Conservation (phyloP, 768 basidiomycete species). For the Pleurotus pulmonarius region DNA sequence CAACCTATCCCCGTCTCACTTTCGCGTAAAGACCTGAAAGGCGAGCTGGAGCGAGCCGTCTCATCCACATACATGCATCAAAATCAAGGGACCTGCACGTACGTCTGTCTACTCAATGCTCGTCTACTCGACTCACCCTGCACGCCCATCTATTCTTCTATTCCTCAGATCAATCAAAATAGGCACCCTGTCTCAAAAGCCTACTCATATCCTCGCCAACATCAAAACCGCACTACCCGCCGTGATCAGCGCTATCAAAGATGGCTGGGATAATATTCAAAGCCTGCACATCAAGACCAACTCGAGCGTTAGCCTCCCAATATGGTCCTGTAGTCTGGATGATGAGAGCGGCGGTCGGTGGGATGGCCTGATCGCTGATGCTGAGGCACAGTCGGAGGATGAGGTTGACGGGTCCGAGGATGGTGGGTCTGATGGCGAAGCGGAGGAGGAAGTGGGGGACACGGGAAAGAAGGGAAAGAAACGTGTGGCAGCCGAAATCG, state of each 20-base stretch:
- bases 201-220: constrained; percentile 75
- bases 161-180: constrained; percentile 75
- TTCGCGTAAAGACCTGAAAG: constrained; percentile 85
- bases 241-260: constrained; percentile 65
- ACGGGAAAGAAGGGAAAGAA: constrained; percentile 11
- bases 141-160: neutral
- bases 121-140: neutral
- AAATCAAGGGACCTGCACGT: constrained; percentile 92
- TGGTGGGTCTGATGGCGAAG: constrained; percentile 13
- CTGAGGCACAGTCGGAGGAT: constrained; percentile 17
- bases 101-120: constrained; percentile 27
- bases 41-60: constrained; percentile 88
- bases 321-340: constrained; percentile 83
- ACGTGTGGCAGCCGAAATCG: constrained; percentile 24
- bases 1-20: constrained; percentile 95
- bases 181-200: constrained; percentile 66
- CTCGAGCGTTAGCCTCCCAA: constrained; percentile 78
- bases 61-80: constrained; percentile 95
- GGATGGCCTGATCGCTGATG: constrained; percentile 39
- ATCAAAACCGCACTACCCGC: constrained; percentile 74
- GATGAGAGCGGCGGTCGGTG: constrained; percentile 56
- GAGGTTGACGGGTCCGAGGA: constrained; percentile 21
- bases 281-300: constrained; percentile 88
- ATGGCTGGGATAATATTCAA: constrained; percentile 89
- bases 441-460: constrained; percentile 23